Evolutionary conservation across 495 filamentous ascomycete genomes (phyloP), one percentile per base, ranked within the genome.

Genomic region (Hyaloscypha variabilis): DNA sequence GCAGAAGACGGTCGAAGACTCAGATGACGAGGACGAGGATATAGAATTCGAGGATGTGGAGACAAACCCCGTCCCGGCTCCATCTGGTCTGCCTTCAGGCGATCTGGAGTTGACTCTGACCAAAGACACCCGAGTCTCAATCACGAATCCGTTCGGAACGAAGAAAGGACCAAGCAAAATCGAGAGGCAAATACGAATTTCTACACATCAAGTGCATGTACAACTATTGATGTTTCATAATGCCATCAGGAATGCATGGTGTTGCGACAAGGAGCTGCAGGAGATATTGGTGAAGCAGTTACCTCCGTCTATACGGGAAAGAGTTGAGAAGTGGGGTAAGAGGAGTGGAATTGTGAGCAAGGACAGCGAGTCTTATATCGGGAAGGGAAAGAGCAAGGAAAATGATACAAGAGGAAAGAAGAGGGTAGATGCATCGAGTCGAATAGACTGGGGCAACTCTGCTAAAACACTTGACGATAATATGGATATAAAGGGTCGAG

Each of bases 221-320:
- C 91, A 94, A 72, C 85, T 88, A 64, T 77, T 99, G 53, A 84
- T 99, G 52, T 95, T 88, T 76, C 94, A 97, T 70, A 97, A 97
- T 74, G 83, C 89, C 0, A 72, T 96, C 23, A 88, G 95, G 26
- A 99, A 97, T 75, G 72, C 85, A 8, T 99, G 95, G 94, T 73
- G 88, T 26, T 93, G 91, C 67, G 93, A 98, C 71, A 70, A 83
- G 25, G 85, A 91, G 60, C 79, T 93, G 8, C 93, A 97, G 70
- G 86, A 87, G 21, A 90, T 90, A 56, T 76, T 99, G 59, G 76
- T 93, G 1, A 84, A 85, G 13, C 88, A 91, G 61, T 62, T 99
- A 26, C 85, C 89, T 0, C 81, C 86, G 3, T 82, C 79, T 0
- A 81, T 83, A n/a, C 77, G 87, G 77, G 85, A 91, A 17, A 92